Conservation (phyloP, 2,329 filamentous ascomycete genomes). For the Alternaria sp. region DNA sequence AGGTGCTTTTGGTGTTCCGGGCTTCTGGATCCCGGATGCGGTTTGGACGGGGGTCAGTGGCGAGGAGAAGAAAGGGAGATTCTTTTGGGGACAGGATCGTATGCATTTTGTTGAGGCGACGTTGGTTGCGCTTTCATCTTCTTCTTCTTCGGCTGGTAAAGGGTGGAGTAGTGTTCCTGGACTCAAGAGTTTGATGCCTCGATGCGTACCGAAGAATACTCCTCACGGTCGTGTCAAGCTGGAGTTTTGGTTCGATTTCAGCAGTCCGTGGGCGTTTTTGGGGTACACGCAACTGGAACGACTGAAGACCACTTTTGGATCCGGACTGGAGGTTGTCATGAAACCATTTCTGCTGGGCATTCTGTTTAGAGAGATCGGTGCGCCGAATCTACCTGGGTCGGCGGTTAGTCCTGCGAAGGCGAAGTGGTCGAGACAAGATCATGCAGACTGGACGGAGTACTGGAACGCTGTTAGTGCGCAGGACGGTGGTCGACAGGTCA, state of each 20-base stretch:
- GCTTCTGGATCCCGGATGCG: constrained; percentile 41
- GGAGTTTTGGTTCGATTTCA: constrained; percentile 47
- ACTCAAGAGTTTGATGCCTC: constrained; percentile 33
- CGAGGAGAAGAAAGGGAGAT: constrained; percentile 24
- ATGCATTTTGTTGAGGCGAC: constrained; percentile 47
- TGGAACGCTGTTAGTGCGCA: constrained; percentile 44
- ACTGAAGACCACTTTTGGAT: constrained; percentile 34
- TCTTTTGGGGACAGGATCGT: constrained; percentile 46
- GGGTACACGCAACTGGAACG: constrained; percentile 42
- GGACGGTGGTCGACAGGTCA: constrained; percentile 31
- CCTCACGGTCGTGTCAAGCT: constrained; percentile 17
- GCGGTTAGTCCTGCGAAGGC: constrained; percentile 35
- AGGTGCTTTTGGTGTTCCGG: constrained; percentile 45
- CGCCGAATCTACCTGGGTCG: constrained; percentile 38
- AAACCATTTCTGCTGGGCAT: constrained; percentile 44
- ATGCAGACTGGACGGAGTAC: constrained; percentile 39
- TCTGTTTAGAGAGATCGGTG: constrained; percentile 45
- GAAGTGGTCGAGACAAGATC: constrained; percentile 37
- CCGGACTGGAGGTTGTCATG: constrained; percentile 32
- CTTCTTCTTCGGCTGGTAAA: neutral
- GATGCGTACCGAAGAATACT: constrained; percentile 19
- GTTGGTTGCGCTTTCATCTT: constrained; percentile 18
- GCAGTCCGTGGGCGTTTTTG: constrained; percentile 44
- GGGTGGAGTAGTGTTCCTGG: constrained; percentile 12
- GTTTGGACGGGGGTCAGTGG: constrained; percentile 25